Percentiles rank a stretch among this genome's conserved stretches.
Conservation (phyloP, 164 flowering plant genomes). For the Liriodendron chinense region DNA sequence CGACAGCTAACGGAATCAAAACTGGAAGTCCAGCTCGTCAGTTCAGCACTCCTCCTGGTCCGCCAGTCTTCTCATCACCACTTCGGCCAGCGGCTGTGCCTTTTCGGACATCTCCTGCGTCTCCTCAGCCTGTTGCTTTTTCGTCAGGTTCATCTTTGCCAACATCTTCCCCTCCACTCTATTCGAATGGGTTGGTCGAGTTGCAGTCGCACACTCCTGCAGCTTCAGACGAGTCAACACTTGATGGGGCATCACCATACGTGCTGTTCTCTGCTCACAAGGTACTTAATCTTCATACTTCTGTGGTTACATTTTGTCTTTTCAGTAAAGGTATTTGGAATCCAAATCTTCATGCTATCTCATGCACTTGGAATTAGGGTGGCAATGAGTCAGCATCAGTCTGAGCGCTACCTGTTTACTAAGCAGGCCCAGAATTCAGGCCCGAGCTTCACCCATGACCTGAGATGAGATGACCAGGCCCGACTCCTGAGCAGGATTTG, state of each 20-base stretch:
- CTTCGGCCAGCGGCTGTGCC: slow-evolving; percentile 89
- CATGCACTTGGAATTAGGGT: background rate
- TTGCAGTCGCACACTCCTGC: slow-evolving; percentile 38
- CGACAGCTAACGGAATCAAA: slow-evolving; percentile 56
- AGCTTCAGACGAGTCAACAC: slow-evolving; percentile 31
- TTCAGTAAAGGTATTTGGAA: background rate
- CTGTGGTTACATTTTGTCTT: background rate
- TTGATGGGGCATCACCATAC: slow-evolving; percentile 42
- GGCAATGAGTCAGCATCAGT: background rate
- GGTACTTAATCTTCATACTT: slow-evolving; percentile 37
- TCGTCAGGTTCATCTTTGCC: slow-evolving; percentile 61
- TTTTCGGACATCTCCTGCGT: slow-evolving; percentile 74
- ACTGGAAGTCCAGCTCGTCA: slow-evolving; percentile 38
- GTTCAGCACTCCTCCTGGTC: slow-evolving; percentile 87
- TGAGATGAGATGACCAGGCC: too few species aligned
- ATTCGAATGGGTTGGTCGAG: slow-evolving; percentile 60
- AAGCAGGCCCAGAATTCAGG: too few species aligned
- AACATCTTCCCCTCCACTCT: slow-evolving; percentile 61
- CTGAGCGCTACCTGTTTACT: too few species aligned
- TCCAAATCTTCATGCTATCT: background rate
- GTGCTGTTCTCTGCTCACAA: slow-evolving; percentile 82
- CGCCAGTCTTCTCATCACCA: slow-evolving; percentile 84
- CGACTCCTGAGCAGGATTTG: too few species aligned
- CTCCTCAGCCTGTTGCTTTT: slow-evolving; percentile 80
- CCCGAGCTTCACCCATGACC: too few species aligned